A percentile compares a stretch with the other conserved stretches of the same genome.
Evolutionary conservation across 768 basidiomycete species (phyloP).

Genomic region (Infundibulicybe gibba): DNA sequence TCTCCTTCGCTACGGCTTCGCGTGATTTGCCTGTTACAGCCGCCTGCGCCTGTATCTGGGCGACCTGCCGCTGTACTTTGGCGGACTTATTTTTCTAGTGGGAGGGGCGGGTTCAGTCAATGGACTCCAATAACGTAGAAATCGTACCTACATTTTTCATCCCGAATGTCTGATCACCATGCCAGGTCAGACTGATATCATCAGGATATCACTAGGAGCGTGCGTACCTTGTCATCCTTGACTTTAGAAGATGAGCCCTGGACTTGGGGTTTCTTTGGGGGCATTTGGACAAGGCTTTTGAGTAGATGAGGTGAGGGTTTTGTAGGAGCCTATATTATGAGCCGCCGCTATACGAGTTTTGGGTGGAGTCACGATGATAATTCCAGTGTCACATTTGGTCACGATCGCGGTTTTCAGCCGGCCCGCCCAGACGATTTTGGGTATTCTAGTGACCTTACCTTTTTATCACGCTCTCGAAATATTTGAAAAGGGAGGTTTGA

Average conservation of each 20-base stretch:
- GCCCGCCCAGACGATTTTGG: no score
- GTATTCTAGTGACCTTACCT: no score
- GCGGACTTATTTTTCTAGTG: slow-evolving; percentile 88
- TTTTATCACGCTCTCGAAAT: no score
- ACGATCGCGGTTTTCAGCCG: no score
- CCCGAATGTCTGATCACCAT: slow-evolving; percentile 67
- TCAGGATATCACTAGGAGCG: slow-evolving; percentile 4
- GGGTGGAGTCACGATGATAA: no score
- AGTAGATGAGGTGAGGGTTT: background rate
- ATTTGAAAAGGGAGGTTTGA: no score
- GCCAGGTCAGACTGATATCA: slow-evolving; percentile 16
- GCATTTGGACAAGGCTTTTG: slow-evolving; percentile 42
- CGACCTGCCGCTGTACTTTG: slow-evolving; percentile 86
- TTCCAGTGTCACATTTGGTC: no score
- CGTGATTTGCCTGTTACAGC: slow-evolving; percentile 75
- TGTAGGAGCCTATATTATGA: no score
- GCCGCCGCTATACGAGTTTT: no score
- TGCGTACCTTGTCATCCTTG: slow-evolving; percentile 76
- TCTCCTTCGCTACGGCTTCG: slow-evolving; percentile 78
- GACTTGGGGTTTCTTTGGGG: slow-evolving; percentile 72
- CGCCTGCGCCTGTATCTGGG: slow-evolving; percentile 75
- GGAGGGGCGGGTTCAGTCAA: slow-evolving; percentile 3
- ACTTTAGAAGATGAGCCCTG: slow-evolving; percentile 62
- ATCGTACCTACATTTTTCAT: slow-evolving; percentile 70
- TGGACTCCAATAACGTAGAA: slow-evolving; percentile 2